Conservation (phyloP, 2,329 filamentous ascomycete genomes). For the Aspergillus arachidicola region DNA sequence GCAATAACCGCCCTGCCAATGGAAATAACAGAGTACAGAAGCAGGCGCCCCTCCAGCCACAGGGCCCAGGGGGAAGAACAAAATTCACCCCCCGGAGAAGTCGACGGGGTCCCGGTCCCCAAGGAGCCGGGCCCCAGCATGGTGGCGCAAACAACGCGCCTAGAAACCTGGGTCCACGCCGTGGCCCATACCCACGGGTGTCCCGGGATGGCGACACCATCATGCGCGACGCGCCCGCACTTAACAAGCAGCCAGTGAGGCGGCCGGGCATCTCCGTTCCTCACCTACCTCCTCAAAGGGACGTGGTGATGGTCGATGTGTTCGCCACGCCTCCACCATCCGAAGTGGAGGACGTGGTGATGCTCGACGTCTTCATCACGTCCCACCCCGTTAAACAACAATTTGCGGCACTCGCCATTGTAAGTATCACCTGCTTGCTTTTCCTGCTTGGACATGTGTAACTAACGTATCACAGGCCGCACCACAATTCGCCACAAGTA, state of each 20-base stretch:
- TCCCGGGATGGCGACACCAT: conserved; percentile 8
- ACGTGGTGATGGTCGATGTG: neutral
- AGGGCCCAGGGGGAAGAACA: neutral
- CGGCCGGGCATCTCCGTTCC: neutral
- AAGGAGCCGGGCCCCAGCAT: neutral
- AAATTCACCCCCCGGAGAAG: neutral
- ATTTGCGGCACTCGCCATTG: neutral
- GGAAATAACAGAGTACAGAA: neutral
- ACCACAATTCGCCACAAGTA: neutral
- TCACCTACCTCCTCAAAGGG: neutral
- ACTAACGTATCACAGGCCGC: neutral
- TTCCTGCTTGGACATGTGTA: neutral
- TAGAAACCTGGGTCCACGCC: neutral
- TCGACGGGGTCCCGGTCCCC: neutral
- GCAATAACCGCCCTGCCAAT: neutral
- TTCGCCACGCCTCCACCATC: neutral
- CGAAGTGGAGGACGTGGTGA: neutral
- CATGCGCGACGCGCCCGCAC: conserved; percentile 1
- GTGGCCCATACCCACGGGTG: neutral
- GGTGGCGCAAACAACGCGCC: neutral
- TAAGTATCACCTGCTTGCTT: neutral
- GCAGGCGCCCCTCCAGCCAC: neutral
- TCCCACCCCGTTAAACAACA: neutral
- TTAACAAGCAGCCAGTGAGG: neutral
- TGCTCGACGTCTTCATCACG: neutral